phyloP scores from a whole-genome alignment of 1,284 basidiomycete species.

The Fomitopsis palustris region DNA sequence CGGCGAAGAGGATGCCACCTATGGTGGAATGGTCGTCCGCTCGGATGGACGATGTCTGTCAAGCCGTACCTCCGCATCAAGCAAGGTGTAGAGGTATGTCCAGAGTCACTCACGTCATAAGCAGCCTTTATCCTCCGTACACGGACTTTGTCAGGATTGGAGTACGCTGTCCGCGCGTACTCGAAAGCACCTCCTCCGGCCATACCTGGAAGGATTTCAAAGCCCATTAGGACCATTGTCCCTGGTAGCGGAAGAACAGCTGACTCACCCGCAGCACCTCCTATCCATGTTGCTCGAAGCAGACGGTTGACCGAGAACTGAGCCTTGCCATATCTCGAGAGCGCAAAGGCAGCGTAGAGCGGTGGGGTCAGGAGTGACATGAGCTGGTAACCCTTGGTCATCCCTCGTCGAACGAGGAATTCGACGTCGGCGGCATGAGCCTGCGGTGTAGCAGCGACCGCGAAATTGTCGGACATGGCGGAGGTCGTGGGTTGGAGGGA shows the following conservation, averaged over 20 bases:
- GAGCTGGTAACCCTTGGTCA: slow-evolving; percentile 62
- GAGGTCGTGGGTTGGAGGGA: background rate
- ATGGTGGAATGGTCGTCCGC: slow-evolving; percentile 70
- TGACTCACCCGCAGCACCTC: slow-evolving; percentile 50
- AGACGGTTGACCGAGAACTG: slow-evolving; percentile 55
- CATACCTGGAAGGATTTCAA: slow-evolving; percentile 26
- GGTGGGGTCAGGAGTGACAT: slow-evolving; percentile 60
- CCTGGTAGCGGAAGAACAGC: background rate
- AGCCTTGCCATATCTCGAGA: slow-evolving; percentile 50
- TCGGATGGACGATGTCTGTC: slow-evolving; percentile 51
- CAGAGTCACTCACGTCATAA: slow-evolving; percentile 48
- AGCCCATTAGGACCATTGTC: background rate
- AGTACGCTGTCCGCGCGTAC: slow-evolving; percentile 41
- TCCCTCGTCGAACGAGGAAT: slow-evolving; percentile 58
- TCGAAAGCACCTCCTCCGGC: slow-evolving; percentile 42
- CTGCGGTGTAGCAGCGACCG: slow-evolving; percentile 18
- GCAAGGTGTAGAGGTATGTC: background rate
- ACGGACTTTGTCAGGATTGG: slow-evolving; percentile 36
- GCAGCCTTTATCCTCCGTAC: slow-evolving; percentile 37
- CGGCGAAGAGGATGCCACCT: slow-evolving; percentile 56
- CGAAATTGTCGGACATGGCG: slow-evolving; percentile 21
- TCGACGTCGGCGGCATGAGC: slow-evolving; percentile 36
- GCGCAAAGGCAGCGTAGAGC: slow-evolving; percentile 47
- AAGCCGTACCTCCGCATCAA: background rate
- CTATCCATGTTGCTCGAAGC: slow-evolving; percentile 67